Evolutionary conservation across 2,329 filamentous ascomycete species (phyloP), one percentile per base, ranked within the genome.

Genomic region (Alternaria sp.): DNA sequence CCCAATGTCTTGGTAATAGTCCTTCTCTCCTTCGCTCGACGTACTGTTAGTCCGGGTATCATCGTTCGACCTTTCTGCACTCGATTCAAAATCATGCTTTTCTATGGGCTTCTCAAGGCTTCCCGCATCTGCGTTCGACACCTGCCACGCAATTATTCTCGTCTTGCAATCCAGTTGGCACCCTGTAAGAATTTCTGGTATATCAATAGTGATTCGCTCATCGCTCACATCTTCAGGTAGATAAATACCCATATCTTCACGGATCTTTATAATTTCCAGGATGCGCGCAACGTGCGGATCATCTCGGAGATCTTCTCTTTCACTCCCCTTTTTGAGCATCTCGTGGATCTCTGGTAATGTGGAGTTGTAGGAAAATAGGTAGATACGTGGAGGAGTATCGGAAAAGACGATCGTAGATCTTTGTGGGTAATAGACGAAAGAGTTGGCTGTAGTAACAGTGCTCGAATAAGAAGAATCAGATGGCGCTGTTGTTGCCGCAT

Each of bases 291-390:
- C 16, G 16, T 44, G 41, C 4, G 43, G 26, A 22, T 66, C 58
- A 1, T 48, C 12, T 30, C 54, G 52, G 4, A 46, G 47, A 9
- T 39, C n/a, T 16, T 39, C 7, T 47, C 47, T 9, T 51, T 14
- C 3, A 20, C 24, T 28, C 43, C 18, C 7, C 53, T 43, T 24
- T 20, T 62, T 22, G 0, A 72, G 54, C 12, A 63, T 59, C 5
- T 61, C 22, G 2, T 39, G 44, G 14, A 70, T 63, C 16, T 67
- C 54, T 0, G 51, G n/a, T 1, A 72, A 57, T 22, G 62, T 69
- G 1, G 54, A 63, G 6, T 56, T 38, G 9, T 24, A 16, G 4
- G 67, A 57, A 47, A 60, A 70, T 38, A 69, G 63, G 49, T 64
- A 61, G 53, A 60, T 62, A 11, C 48, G 52, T 26, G 14, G 62